Percentiles rank a stretch among this genome's conserved stretches.
These are phyloP conservation scores for Trichoderma orchidacearum DNA, from an alignment of 495 filamentous ascomycete species.

Conservation along the genomic window DNA sequence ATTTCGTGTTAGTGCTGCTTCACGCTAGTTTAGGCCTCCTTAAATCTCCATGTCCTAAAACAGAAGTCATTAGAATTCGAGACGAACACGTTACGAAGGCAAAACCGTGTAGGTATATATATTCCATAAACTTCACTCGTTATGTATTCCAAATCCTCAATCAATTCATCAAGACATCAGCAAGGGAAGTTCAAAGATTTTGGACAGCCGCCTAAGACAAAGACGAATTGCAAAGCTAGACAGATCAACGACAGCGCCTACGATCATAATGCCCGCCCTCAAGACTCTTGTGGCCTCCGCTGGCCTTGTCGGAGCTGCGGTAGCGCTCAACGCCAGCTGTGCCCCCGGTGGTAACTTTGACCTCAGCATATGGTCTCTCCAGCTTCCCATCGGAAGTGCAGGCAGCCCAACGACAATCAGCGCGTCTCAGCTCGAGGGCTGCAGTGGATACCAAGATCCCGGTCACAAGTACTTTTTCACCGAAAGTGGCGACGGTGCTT, in stretches of 20 bases:
- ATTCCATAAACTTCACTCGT: background rate
- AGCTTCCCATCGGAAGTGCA: constrained; percentile 19
- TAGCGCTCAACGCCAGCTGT: constrained; percentile 13
- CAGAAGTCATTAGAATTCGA: no score
- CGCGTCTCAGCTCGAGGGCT: constrained; percentile 15
- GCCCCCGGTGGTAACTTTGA: constrained; percentile 27
- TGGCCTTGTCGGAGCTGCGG: constrained; percentile 11
- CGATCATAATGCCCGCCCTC: background rate
- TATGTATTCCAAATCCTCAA: no score
- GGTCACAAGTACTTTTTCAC: constrained; percentile 22
- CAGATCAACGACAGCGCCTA: background rate
- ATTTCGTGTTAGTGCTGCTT: background rate
- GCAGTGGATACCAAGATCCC: constrained; percentile 15
- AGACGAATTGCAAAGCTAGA: background rate
- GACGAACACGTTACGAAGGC: no score
- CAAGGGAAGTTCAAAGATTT: background rate
- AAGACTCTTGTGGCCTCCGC: background rate
- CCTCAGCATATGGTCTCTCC: constrained; percentile 16
- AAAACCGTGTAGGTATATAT: background rate
- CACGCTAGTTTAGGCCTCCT: no score
- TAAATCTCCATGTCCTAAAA: background rate
- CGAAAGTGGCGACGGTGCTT: constrained; percentile 12
- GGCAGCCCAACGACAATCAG: constrained; percentile 15
- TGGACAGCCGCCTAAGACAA: no score
- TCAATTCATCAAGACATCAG: no score